These are phyloP conservation scores for Pelargonium citronellum DNA, from an alignment of 441 rosid species.

Conservation along the genomic window DNA sequence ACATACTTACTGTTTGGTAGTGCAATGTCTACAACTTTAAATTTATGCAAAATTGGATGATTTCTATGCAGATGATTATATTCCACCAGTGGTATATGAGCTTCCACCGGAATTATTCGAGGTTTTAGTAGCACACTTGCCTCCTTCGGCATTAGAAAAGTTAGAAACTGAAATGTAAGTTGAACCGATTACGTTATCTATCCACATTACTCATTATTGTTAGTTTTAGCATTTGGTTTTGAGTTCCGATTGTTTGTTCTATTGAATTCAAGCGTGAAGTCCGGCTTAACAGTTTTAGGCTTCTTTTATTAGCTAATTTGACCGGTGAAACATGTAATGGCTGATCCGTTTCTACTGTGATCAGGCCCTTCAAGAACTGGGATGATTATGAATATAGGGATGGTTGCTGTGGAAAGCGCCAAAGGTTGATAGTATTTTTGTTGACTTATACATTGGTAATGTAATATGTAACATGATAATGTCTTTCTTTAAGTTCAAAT, in stretches of 20 bases:
- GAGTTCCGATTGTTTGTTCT: background rate
- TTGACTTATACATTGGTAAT: background rate
- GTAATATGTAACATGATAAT: background rate
- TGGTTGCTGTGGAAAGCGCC: conserved; percentile 39
- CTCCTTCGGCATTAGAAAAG: conserved; percentile 64
- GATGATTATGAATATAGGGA: conserved; percentile 34
- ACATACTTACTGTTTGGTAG: background rate
- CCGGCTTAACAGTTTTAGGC: no score
- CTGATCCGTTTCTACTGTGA: conserved; percentile 19
- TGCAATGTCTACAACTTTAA: background rate
- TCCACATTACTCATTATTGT: background rate
- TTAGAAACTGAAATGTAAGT: conserved; percentile 58
- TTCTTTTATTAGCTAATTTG: no score
- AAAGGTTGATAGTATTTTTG: conserved; percentile 36
- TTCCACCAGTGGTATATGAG: conserved; percentile 41
- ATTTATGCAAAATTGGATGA: background rate
- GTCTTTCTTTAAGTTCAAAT: conserved; percentile 8
- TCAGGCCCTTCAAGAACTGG: conserved; percentile 48
- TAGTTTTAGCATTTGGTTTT: background rate
- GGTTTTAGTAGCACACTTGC: conserved; percentile 39
- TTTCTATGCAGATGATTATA: conserved; percentile 37
- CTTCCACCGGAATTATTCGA: conserved; percentile 61
- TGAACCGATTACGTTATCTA: background rate
- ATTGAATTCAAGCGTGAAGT: background rate
- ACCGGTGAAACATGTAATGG: background rate